Conservation (phyloP, 2,329 filamentous ascomycete genomes). For the Xylaria arbuscula region DNA sequence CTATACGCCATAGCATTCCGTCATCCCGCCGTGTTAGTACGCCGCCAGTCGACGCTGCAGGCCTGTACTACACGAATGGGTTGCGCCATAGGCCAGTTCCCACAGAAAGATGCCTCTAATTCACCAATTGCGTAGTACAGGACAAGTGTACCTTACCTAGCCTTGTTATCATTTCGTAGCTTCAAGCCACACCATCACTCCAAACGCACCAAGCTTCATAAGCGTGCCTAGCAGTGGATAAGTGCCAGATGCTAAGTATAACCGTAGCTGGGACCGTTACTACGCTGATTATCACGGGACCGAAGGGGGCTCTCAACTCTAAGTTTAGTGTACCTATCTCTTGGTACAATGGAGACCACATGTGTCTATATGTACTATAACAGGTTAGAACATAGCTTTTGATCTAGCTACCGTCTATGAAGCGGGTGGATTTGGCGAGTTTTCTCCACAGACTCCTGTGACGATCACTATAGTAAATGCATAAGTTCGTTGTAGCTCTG, state of each 20-base stretch:
- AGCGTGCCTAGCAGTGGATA: no score
- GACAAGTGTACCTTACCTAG: neutral
- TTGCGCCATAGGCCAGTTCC: conserved; percentile 25
- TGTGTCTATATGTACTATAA: conserved; percentile 4
- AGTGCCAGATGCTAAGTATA: conserved; percentile 1
- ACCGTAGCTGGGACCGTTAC: conserved; percentile 3
- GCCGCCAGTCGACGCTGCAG: conserved; percentile 11
- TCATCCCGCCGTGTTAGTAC: conserved; percentile 14
- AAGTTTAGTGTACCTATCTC: conserved; percentile 9
- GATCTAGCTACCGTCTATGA: neutral
- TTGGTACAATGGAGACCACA: neutral
- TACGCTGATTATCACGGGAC: conserved; percentile 24
- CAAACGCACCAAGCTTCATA: neutral
- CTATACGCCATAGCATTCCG: conserved; percentile 10
- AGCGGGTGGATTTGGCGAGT: neutral
- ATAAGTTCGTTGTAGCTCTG: neutral
- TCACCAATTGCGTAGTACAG: neutral
- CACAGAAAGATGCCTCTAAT: neutral
- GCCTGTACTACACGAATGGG: conserved; percentile 16
- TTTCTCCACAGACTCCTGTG: conserved; percentile 15
- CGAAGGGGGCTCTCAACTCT: conserved; percentile 19
- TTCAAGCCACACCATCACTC: neutral
- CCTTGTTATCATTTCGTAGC: no score
- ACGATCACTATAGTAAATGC: conserved; percentile 20
- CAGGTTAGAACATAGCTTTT: neutral